A percentile compares a stretch with the other conserved stretches of the same genome.
phyloP scores from a whole-genome alignment of 192 early-diverging fungal species.

The Linnemannia hyalina region DNA sequence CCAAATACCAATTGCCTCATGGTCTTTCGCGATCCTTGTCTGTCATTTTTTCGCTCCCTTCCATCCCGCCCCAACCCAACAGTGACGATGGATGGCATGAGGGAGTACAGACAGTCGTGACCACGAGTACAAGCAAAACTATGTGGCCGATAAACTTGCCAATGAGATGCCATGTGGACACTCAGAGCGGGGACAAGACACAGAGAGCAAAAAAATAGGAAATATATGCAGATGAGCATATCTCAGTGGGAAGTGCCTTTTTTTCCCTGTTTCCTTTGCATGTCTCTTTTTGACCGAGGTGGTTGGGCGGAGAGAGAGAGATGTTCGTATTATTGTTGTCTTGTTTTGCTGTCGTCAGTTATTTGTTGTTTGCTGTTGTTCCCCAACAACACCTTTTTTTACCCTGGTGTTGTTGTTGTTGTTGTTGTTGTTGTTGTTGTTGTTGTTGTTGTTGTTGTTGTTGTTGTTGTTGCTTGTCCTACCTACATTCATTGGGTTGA shows the following conservation, averaged over 20 bases:
- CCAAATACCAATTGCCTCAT: too few species aligned
- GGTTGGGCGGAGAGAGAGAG: not conserved
- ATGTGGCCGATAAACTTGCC: conserved; percentile 18
- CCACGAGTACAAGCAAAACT: not conserved
- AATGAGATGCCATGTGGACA: conserved; percentile 21
- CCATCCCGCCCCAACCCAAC: conserved; percentile 6
- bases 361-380: not conserved
- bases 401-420: too few species aligned
- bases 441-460: not conserved
- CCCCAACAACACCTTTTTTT: too few species aligned
- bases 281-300: not conserved
- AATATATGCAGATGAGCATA: conserved; percentile 1
- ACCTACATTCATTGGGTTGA: not conserved
- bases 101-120: not conserved
- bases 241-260: not conserved
- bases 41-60: not conserved
- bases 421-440: too few species aligned
- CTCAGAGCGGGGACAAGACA: not conserved
- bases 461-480: too few species aligned
- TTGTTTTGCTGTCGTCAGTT: not conserved
- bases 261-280: too few species aligned
- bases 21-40: not conserved
- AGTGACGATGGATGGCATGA: not conserved
- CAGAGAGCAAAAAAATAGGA: not conserved
- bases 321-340: not conserved